Conservation (phyloP, 169 alveolate species). For the Theileria annulata region DNA sequence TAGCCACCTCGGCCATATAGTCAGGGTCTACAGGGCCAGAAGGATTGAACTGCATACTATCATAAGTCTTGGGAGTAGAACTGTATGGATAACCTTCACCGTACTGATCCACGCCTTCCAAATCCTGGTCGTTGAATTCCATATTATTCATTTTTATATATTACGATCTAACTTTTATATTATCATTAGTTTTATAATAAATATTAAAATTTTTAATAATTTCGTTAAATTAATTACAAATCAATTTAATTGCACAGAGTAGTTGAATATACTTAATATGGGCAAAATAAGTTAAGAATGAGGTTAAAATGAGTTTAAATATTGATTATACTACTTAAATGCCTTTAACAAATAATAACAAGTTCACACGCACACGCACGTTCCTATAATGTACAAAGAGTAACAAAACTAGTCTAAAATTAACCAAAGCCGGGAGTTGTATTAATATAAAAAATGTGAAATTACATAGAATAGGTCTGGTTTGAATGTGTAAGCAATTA, state of each 20-base stretch:
- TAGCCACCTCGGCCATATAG: conserved; percentile 73
- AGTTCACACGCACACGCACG: conserved; percentile 42
- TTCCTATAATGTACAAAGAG: conserved; percentile 8
- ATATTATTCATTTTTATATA: conserved; percentile 46
- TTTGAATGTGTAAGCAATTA: conserved; percentile 7
- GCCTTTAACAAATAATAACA: background rate
- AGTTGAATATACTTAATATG: background rate
- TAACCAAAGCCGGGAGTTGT: background rate
- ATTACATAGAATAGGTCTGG: background rate
- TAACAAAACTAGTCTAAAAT: background rate
- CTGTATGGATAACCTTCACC: conserved; percentile 44
- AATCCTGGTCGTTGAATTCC: conserved; percentile 46
- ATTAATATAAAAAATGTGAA: background rate
- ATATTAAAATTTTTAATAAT: background rate
- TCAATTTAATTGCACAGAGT: background rate
- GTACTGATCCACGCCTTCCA: conserved; percentile 45
- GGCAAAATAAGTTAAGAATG: background rate
- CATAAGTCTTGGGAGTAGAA: conserved; percentile 24
- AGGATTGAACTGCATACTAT: conserved; percentile 42
- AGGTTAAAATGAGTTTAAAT: background rate
- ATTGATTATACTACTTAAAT: background rate
- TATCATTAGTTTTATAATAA: background rate
- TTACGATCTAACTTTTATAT: conserved; percentile 1
- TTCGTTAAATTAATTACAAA: background rate
- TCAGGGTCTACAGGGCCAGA: conserved; percentile 70